These are phyloP conservation scores for Tephrocybe sp. DNA, from an alignment of 768 basidiomycete species.

Conservation along the genomic window DNA sequence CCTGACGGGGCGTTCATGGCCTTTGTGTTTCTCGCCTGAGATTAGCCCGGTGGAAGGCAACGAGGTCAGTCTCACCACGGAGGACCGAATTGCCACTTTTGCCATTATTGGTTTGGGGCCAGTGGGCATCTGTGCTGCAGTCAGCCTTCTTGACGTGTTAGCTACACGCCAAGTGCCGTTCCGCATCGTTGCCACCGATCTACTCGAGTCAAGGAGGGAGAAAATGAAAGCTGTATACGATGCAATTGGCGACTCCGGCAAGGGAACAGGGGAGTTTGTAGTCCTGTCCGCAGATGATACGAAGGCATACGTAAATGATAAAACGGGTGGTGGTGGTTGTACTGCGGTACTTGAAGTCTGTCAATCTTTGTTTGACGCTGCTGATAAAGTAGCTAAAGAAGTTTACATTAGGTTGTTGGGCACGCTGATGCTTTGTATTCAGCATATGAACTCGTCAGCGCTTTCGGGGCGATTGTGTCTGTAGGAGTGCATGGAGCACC, in stretches of 20 bases:
- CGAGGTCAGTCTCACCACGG: slow-evolving; percentile 32
- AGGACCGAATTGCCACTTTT: slow-evolving; percentile 54
- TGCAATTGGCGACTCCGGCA: slow-evolving; percentile 41
- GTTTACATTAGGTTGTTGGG: slow-evolving; percentile 57
- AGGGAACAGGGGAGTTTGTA: slow-evolving; percentile 46
- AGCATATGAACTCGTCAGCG: slow-evolving; percentile 67
- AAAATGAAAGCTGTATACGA: slow-evolving; percentile 60
- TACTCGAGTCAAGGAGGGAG: slow-evolving; percentile 49
- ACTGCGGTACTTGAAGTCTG: slow-evolving; percentile 67
- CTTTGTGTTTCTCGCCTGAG: slow-evolving; percentile 36
- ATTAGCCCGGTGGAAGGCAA: slow-evolving; percentile 20
- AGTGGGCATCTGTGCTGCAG: slow-evolving; percentile 68
- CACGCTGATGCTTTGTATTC: slow-evolving; percentile 60
- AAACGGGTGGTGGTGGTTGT: slow-evolving; percentile 59
- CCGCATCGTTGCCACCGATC: slow-evolving; percentile 65
- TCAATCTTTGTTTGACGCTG: not conserved
- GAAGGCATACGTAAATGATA: slow-evolving; percentile 42
- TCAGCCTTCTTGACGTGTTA: slow-evolving; percentile 63
- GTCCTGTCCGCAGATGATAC: slow-evolving; percentile 51
- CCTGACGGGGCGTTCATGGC: slow-evolving; percentile 59
- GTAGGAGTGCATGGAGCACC: slow-evolving; percentile 67
- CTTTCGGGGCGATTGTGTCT: slow-evolving; percentile 73
- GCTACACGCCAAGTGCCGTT: slow-evolving; percentile 41
- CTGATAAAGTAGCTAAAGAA: not conserved
- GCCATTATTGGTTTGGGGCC: slow-evolving; percentile 77